Evolutionary conservation across 768 basidiomycete species (phyloP).

Genomic region (Termitomyces sp.): DNA sequence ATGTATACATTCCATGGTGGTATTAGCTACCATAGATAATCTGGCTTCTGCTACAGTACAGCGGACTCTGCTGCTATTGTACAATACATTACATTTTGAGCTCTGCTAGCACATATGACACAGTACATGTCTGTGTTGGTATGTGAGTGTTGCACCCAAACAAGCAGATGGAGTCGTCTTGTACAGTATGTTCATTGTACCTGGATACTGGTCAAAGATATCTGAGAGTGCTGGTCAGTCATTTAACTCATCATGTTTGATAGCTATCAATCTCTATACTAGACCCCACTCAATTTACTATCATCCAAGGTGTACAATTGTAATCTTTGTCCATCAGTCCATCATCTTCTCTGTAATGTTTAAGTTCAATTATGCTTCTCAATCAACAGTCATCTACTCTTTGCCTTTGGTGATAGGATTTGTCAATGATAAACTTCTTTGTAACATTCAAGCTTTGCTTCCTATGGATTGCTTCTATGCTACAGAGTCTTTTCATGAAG

Average conservation of each 20-base stretch:
- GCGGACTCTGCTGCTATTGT: too few relatives aligned
- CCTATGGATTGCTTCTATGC: conserved; percentile 18
- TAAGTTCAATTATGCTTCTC: conserved; percentile 44
- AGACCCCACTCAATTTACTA: conserved; percentile 69
- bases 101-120: too few relatives aligned
- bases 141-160: conserved; percentile 21
- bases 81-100: too few relatives aligned
- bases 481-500: conserved; percentile 13
- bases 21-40: too few relatives aligned
- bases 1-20: too few relatives aligned
- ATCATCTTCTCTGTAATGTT: conserved; percentile 57
- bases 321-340: conserved; percentile 18
- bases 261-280: conserved; percentile 8
- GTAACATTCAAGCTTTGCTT: conserved; percentile 11
- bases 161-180: conserved; percentile 33
- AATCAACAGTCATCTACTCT: conserved; percentile 6
- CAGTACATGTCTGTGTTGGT: too few relatives aligned
- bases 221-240: conserved; percentile 53
- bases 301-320: conserved; percentile 57
- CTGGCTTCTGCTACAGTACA: too few relatives aligned
- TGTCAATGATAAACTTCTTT: conserved; percentile 9
- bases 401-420: conserved; percentile 12
- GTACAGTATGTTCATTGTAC: conserved; percentile 60
- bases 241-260: background rate
- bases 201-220: conserved; percentile 64